Base-by-base conservation (phyloP, 2,329 filamentous ascomycete species). In the Intubia oerlemansii region DNA sequence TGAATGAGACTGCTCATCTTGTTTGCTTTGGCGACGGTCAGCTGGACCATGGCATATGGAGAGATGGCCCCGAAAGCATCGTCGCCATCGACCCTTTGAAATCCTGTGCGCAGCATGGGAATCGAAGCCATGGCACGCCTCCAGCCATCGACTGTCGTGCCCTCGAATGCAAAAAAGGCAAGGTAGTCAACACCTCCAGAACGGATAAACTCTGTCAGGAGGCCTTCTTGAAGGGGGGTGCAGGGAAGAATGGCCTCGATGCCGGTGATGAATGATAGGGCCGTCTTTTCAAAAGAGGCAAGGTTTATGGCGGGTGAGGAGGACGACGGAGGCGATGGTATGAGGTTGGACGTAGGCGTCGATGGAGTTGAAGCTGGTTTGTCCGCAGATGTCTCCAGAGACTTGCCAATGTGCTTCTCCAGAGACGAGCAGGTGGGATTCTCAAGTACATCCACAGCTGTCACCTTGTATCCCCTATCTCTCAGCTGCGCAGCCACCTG, bases 101-200 rank as follows among this genome's bases (percentile, higher is more conserved):
- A 85, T 0, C 77, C 77, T 6, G 73, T 77, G 14, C 81, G 66
- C 5, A 95, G 56, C 46, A 92, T 82, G 4, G 70, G 62, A 41
- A 84, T 70, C 1, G 48, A 51, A 3, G 45, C 34, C 27, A 59
- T 53, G 0, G 73, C 55, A 4, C 40, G 36, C 2, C 38, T 34
- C 77, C 79, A 90, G 2, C 77, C 73, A 4, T 45, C 29, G 0
- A 41, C 41, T 0, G 42, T 17, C 2, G 57, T 37, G 3, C 80
- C 36, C 12, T 51, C 41, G 41, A 74, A 62, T 13, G 57, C 54
- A 21, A 81, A 50, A 33, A 68, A 67, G 41, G 91, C 93, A 42
- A 90, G 64, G 43, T 93, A 93, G 20, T 75, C 52, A 3, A 49
- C 43, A 0, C 78, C 78, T 1, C 61, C 47, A 0, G 74, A 79